Conservation (phyloP, 2,329 filamentous ascomycete genomes). For the Amauroascus niger region DNA sequence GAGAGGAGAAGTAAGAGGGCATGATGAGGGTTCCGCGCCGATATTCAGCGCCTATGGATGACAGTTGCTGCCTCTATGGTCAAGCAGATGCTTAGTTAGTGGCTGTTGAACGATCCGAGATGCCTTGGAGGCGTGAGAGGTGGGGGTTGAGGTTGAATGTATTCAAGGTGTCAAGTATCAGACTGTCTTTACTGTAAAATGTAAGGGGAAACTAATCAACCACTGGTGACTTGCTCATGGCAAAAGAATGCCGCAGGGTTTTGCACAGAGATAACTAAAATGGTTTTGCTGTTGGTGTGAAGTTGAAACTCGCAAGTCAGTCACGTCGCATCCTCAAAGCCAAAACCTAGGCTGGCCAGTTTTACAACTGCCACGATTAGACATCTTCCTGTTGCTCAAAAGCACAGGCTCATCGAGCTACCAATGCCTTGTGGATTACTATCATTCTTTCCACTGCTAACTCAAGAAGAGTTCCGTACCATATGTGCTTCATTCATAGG, state of each 20-base stretch:
- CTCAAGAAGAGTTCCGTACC: slow-evolving; percentile 8
- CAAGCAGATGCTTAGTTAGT: no score
- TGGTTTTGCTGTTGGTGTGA: background rate
- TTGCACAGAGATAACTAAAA: background rate
- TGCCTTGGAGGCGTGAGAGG: background rate
- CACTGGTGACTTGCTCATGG: no score
- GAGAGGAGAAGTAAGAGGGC: slow-evolving; percentile 71
- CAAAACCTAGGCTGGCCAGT: background rate
- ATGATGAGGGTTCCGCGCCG: slow-evolving; percentile 35
- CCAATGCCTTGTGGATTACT: background rate
- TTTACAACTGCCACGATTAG: no score
- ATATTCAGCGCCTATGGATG: no score
- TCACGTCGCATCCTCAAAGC: background rate
- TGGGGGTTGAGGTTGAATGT: background rate
- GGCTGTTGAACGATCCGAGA: background rate
- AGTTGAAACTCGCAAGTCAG: slow-evolving; percentile 3
- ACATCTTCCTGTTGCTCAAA: no score
- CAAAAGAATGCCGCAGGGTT: background rate
- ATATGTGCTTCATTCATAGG: slow-evolving; percentile 5
- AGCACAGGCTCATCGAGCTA: background rate
- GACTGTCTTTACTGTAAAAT: no score
- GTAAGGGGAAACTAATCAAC: no score
- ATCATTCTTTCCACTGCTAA: slow-evolving; percentile 11
- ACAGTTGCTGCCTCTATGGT: no score
- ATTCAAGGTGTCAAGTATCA: no score